phyloP scores from a whole-genome alignment of 2,329 filamentous ascomycete species.

The Neofusicoccum sp. region DNA sequence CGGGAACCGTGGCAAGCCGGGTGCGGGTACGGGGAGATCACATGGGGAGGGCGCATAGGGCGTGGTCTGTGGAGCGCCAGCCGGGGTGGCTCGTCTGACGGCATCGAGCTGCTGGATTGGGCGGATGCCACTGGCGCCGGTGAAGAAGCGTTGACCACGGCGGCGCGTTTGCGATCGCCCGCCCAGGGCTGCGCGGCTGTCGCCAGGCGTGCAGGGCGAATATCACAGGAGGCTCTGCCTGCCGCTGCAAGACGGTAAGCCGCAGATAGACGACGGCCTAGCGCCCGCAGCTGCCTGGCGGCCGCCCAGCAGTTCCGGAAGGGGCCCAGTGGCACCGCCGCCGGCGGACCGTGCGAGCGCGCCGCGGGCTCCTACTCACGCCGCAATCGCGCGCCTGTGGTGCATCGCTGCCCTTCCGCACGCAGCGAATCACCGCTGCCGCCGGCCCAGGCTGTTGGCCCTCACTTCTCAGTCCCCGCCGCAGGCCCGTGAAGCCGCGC shows the following conservation, averaged over 20 bases:
- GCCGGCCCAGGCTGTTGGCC: background rate
- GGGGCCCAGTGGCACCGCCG: no score
- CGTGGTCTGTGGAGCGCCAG: conserved; percentile 11
- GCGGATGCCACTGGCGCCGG: background rate
- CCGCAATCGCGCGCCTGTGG: background rate
- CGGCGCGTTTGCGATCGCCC: background rate
- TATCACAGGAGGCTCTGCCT: background rate
- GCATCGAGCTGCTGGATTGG: conserved; percentile 5
- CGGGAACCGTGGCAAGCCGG: conserved; percentile 16
- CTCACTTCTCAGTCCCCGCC: background rate
- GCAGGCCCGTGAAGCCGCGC: background rate
- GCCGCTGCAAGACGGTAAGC: background rate
- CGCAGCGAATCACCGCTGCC: background rate
- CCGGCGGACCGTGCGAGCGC: no score
- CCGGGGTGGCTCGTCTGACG: conserved; percentile 1
- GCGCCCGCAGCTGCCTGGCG: background rate
- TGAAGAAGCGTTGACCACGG: background rate
- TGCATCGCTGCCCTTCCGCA: background rate
- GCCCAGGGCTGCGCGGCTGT: background rate
- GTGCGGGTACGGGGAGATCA: conserved; percentile 7
- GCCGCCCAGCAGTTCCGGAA: background rate
- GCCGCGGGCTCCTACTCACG: background rate
- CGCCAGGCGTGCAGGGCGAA: background rate
- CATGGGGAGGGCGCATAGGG: conserved; percentile 16
- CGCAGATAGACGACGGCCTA: conserved; percentile 4